Conservation (phyloP, 2,329 filamentous ascomycete species). For the Byssothecium circinans region DNA sequence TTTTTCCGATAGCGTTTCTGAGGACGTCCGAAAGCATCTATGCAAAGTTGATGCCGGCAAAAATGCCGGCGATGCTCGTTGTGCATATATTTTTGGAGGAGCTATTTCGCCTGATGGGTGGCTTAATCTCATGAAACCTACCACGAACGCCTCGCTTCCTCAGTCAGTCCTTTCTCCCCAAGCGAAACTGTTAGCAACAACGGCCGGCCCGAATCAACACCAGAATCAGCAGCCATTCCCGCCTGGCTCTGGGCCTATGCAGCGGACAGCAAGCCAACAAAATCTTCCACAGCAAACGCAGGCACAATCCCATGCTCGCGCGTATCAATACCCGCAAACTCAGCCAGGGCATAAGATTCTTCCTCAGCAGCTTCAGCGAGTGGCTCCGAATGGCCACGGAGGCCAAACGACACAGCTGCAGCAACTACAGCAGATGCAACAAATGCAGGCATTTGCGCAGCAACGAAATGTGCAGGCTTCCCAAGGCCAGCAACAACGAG, state of each 20-base stretch:
- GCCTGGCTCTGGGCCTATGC: constrained; percentile 20
- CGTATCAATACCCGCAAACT: constrained; percentile 31
- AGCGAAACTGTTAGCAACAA: constrained; percentile 14
- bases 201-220: constrained; percentile 7
- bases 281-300: constrained; percentile 21
- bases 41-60: constrained; percentile 29
- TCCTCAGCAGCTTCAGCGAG: constrained; percentile 34
- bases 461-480: constrained; percentile 31
- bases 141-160: constrained; percentile 15
- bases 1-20: constrained; percentile 46
- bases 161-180: constrained; percentile 16
- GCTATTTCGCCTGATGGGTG: constrained; percentile 42
- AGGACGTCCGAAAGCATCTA: constrained; percentile 42
- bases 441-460: constrained; percentile 34
- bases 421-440: constrained; percentile 26
- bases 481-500: constrained; percentile 30
- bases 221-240: constrained; percentile 24
- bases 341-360: constrained; percentile 29
- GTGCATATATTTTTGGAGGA: constrained; percentile 46
- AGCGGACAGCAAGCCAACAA: constrained; percentile 33
- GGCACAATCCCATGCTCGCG: constrained; percentile 12
- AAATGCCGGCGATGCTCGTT: constrained; percentile 35
- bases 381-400: constrained; percentile 20
- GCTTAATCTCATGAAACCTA: constrained; percentile 45
- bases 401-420: constrained; percentile 16